Base-by-base conservation (phyloP, 495 filamentous ascomycete genomes). In the Neurospora sublineolata region DNA sequence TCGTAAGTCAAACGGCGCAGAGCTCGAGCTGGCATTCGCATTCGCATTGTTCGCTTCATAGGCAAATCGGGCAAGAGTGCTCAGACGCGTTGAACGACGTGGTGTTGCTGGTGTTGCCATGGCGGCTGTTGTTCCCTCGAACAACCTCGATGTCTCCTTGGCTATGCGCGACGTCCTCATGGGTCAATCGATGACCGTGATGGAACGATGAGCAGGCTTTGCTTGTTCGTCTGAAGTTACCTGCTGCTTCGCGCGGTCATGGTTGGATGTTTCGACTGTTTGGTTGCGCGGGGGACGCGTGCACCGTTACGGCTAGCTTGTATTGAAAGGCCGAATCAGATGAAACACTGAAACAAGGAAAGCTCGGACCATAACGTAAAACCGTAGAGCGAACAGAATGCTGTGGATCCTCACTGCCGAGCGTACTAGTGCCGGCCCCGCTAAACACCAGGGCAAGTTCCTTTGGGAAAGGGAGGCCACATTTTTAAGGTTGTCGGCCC, bases 101-200 rank as follows among this genome's bases (percentile, higher is more conserved):
- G 80, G 78, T 52, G 77, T 73, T 37, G 77, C 71, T 7, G 73
- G 68, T 36, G 76, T 40, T 68, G 74, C 69, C 69, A 72, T 67
- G 36, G 75, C 69, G 80, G 76, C n/a, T 64, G 67, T 16, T 20
- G 40, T 41, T 69, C 42, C 64, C 67, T 72, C 72, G 69, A 79
- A 75, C 67, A 78, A 76, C 73, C 84, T 88, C 18, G 87, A 80
- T 4, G 88, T 88, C 38, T 90, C 87, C 70, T 83, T 84, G 8
- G 86, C 87, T 68, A 88, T 81, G 58, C 86, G 84, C 38, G 87
- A 90, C 39, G 87, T 88, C 70, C 88, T 86, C 90, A 92, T 93
- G 9, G 23, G 52, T 64, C 27, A 33, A 64, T 64, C 6, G 14
- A 30, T 64, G 52, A 64, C 12, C 52, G 52, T 36, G 27, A 18